Percentiles rank a stretch among this genome's conserved stretches.
Conservation (phyloP, 106 monocot genomes). For the Acanthochlamys bracteata region DNA sequence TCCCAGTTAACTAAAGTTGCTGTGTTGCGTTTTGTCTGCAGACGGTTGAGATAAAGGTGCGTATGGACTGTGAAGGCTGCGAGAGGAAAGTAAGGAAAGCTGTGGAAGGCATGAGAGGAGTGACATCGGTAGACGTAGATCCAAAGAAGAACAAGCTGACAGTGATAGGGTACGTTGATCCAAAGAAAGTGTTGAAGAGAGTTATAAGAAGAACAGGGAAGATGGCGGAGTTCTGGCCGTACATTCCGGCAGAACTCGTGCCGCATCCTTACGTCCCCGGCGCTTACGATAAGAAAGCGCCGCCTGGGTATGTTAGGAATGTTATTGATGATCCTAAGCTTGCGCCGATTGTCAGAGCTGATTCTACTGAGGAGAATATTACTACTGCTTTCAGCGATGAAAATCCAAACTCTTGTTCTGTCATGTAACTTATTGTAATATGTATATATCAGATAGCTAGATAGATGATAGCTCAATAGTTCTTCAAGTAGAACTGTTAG, state of each 20-base stretch:
- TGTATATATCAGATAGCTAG: too few species aligned
- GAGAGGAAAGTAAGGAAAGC: slow-evolving; percentile 8
- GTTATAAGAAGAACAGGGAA: slow-evolving; percentile 7
- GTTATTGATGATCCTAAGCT: not conserved
- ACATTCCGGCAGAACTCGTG: slow-evolving; percentile 6
- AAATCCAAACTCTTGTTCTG: slow-evolving; percentile 8
- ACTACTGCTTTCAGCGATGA: slow-evolving; percentile 13
- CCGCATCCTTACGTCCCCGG: slow-evolving; percentile 7
- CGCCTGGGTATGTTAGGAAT: slow-evolving; percentile 13
- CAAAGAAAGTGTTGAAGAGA: slow-evolving; percentile 9
- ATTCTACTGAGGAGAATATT: not conserved
- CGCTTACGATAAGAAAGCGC: slow-evolving; percentile 14
- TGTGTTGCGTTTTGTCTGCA: not conserved
- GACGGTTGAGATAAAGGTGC: slow-evolving; percentile 8
- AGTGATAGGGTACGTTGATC: slow-evolving; percentile 9
- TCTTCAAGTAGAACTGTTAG: too few species aligned
- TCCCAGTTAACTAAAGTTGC: too few species aligned
- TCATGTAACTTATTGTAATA: slow-evolving; percentile 12
- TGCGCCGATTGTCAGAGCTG: not conserved
- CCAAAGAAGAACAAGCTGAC: slow-evolving; percentile 11
- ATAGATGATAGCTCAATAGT: not conserved
- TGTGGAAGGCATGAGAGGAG: slow-evolving; percentile 9
- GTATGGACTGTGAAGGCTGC: slow-evolving; percentile 15
- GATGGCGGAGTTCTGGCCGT: slow-evolving; percentile 7
- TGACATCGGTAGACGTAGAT: not conserved